phyloP scores from a whole-genome alignment of 345 rosid genomes.

The Sisymbrium irio region DNA sequence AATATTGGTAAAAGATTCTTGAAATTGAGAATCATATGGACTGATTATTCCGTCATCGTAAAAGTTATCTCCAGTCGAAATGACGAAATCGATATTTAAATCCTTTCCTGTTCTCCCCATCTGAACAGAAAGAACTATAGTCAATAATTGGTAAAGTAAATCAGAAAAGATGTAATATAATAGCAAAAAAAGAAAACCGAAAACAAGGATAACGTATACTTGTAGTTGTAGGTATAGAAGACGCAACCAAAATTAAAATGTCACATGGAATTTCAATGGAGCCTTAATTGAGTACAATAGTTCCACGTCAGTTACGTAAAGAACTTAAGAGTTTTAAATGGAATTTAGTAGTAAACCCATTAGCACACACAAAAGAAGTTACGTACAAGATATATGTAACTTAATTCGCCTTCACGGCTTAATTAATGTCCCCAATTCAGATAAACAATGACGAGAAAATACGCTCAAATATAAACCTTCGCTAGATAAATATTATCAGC shows the following conservation, averaged over 20 bases:
- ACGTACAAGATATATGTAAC: not conserved
- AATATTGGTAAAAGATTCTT: conserved; percentile 40
- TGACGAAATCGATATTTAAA: conserved; percentile 41
- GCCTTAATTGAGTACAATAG: not conserved
- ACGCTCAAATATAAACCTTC: not conserved
- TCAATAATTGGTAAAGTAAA: not conserved
- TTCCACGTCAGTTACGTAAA: not conserved
- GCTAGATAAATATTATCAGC: not conserved
- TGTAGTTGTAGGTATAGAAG: not conserved
- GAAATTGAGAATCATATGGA: conserved; percentile 40
- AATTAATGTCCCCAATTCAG: not conserved
- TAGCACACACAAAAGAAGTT: not conserved
- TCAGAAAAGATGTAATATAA: not conserved
- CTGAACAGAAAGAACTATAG: conserved; percentile 11
- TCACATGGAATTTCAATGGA: not conserved
- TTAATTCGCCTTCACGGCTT: not conserved
- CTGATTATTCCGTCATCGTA: conserved; percentile 46
- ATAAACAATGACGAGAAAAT: not conserved
- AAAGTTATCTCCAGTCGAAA: conserved; percentile 57
- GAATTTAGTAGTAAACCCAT: not conserved
- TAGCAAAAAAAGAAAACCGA: not conserved
- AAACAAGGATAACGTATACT: not conserved
- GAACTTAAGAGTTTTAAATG: not conserved
- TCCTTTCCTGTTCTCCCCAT: conserved; percentile 46
- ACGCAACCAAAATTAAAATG: conserved; percentile 1